These are phyloP conservation scores for Pisolithus albus DNA, from an alignment of 768 basidiomycete genomes.

Conservation along the genomic window DNA sequence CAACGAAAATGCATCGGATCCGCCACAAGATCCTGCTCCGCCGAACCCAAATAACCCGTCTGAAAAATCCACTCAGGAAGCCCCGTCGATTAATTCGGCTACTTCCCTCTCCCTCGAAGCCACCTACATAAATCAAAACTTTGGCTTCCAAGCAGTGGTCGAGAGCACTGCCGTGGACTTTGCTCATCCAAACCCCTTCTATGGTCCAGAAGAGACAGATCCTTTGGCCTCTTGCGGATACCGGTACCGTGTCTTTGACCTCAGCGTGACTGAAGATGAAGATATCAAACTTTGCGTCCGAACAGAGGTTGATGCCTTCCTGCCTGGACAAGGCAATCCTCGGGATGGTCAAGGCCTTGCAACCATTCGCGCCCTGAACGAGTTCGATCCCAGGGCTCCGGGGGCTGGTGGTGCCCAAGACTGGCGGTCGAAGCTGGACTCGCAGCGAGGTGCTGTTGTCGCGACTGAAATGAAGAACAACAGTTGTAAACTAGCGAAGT, in stretches of 20 bases:
- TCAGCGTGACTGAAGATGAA: slow-evolving; percentile 86
- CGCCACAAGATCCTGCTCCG: slow-evolving; percentile 76
- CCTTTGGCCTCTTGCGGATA: slow-evolving; percentile 95
- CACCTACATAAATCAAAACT: slow-evolving; percentile 98
- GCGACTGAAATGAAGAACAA: slow-evolving; percentile 99
- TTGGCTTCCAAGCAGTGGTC: slow-evolving; percentile 89
- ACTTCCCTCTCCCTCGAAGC: slow-evolving; percentile 94
- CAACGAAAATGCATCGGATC: slow-evolving; percentile 96
- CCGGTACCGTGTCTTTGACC: slow-evolving; percentile 91
- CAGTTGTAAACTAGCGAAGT: slow-evolving; percentile 93
- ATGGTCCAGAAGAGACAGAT: slow-evolving; percentile 87
- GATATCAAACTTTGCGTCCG: slow-evolving; percentile 86
- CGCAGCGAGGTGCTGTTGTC: slow-evolving; percentile 94
- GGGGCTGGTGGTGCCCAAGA: slow-evolving; percentile 96
- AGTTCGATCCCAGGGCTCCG: slow-evolving; percentile 86
- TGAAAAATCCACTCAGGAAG: slow-evolving; percentile 64
- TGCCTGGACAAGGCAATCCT: slow-evolving; percentile 53
- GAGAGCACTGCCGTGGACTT: slow-evolving; percentile 70
- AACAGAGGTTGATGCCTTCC: slow-evolving; percentile 92
- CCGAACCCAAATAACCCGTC: slow-evolving; percentile 70
- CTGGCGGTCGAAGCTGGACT: slow-evolving; percentile 96
- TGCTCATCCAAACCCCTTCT: slow-evolving; percentile 91
- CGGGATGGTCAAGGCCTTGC: slow-evolving; percentile 70
- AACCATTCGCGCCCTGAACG: slow-evolving; percentile 92
- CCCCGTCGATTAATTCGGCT: slow-evolving; percentile 85